Conservation (phyloP, 2,329 filamentous ascomycete species). For the Epichloe uncinata region DNA sequence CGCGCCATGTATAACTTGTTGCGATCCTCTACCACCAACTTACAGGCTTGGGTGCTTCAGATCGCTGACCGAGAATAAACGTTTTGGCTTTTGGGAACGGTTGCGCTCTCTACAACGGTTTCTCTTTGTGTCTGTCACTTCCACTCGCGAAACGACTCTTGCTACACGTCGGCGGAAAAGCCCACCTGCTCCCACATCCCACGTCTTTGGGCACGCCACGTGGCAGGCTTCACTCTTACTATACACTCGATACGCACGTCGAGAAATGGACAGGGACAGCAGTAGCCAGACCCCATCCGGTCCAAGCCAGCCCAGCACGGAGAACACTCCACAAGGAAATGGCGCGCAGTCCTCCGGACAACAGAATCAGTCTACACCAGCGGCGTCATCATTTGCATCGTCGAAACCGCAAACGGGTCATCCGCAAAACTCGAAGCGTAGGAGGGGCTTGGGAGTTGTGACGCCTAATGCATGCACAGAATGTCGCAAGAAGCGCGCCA, state of each 20-base stretch:
- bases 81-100: background rate
- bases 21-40: background rate
- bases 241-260: background rate
- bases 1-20: constrained; percentile 3
- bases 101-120: background rate
- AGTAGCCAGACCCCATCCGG: constrained; percentile 16
- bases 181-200: too few species aligned
- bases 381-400: constrained; percentile 8
- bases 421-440: constrained; percentile 31
- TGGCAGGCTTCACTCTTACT: too few species aligned
- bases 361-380: constrained; percentile 5
- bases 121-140: background rate
- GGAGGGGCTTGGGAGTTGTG: constrained; percentile 41
- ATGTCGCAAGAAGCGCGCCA: constrained; percentile 48
- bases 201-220: too few species aligned
- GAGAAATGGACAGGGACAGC: constrained; percentile 20
- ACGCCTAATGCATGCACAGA: constrained; percentile 49
- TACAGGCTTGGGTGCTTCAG: constrained; percentile 1
- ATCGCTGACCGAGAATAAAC: background rate
- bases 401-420: constrained; percentile 15
- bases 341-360: constrained; percentile 12
- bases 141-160: background rate
- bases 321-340: constrained; percentile 21
- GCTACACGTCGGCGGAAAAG: background rate
- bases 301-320: constrained; percentile 18